These are phyloP conservation scores for Leccinum uliginosum DNA, from an alignment of 768 basidiomycete genomes.

Conservation along the genomic window DNA sequence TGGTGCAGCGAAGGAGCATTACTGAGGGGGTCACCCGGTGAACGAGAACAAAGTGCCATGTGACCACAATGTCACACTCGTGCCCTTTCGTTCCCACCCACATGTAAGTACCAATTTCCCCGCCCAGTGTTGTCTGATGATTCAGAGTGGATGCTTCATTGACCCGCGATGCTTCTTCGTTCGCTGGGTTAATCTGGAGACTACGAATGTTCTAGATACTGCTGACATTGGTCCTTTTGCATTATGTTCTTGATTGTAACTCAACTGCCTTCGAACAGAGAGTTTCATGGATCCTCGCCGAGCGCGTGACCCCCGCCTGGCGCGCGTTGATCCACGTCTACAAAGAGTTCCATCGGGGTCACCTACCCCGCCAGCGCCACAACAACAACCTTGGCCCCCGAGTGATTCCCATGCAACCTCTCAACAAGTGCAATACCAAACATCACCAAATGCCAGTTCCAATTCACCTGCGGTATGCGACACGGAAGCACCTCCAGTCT, in stretches of 20 bases:
- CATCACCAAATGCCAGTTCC: slow-evolving; percentile 8
- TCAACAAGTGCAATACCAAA: slow-evolving; percentile 19
- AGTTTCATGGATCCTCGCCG: slow-evolving; percentile 70
- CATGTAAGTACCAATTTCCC: slow-evolving; percentile 19
- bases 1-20: slow-evolving; percentile 34
- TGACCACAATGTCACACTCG: slow-evolving; percentile 13
- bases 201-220: slow-evolving; percentile 89
- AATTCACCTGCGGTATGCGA: background rate
- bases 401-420: slow-evolving; percentile 9
- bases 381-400: slow-evolving; percentile 25
- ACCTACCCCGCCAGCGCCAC: slow-evolving; percentile 28
- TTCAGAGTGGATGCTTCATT: slow-evolving; percentile 90
- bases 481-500: slow-evolving; percentile 8
- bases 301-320: slow-evolving; percentile 77
- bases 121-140: slow-evolving; percentile 50
- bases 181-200: slow-evolving; percentile 70
- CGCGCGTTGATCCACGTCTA: slow-evolving; percentile 62
- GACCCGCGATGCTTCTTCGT: slow-evolving; percentile 42
- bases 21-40: slow-evolving; percentile 41
- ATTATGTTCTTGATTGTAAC: slow-evolving; percentile 11
- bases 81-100: background rate
- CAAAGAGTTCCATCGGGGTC: slow-evolving; percentile 44
- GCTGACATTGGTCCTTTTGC: slow-evolving; percentile 53
- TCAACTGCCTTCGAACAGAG: slow-evolving; percentile 13
- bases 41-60: background rate